Evolutionary conservation across 148 eudicot genomes (phyloP).

Genomic region (Amaranthus cruentus): DNA sequence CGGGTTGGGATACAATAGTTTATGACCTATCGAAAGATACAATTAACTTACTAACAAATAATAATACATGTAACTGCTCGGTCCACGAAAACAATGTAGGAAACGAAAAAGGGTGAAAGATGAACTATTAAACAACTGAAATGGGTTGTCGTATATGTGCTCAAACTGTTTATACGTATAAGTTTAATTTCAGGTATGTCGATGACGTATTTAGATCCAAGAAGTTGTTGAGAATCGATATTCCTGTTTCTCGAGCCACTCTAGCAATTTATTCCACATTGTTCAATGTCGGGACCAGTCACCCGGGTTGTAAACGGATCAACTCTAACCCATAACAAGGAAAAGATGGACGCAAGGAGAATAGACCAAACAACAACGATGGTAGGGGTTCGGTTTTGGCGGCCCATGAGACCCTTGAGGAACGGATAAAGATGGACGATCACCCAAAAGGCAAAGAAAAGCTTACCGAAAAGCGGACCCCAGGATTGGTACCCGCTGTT

Average conservation of each 20-base stretch:
- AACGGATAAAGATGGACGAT: constrained; percentile 58
- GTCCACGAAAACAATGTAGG: constrained; percentile 1
- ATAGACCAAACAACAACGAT: constrained; percentile 58
- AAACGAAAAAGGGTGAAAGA: no score
- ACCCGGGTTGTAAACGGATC: constrained; percentile 47
- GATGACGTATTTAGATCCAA: neutral
- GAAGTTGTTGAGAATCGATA: no score
- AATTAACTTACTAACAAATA: constrained; percentile 13
- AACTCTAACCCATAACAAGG: constrained; percentile 52
- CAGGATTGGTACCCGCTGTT: constrained; percentile 57
- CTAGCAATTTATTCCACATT: constrained; percentile 53
- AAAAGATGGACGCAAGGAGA: constrained; percentile 60
- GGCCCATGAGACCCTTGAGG: constrained; percentile 61
- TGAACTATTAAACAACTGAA: no score
- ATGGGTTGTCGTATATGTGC: constrained; percentile 14
- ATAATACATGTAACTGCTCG: constrained; percentile 16
- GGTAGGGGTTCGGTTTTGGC: constrained; percentile 48
- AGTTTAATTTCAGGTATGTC: neutral
- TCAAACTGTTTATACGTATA: constrained; percentile 15
- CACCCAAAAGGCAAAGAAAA: constrained; percentile 61
- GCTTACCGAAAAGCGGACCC: constrained; percentile 58
- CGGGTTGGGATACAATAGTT: constrained; percentile 24
- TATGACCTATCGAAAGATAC: constrained; percentile 1
- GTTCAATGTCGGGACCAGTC: constrained; percentile 34
- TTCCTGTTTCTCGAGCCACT: neutral